phyloP scores from a whole-genome alignment of 1,284 basidiomycete genomes.

The Inonotus hispidus region DNA sequence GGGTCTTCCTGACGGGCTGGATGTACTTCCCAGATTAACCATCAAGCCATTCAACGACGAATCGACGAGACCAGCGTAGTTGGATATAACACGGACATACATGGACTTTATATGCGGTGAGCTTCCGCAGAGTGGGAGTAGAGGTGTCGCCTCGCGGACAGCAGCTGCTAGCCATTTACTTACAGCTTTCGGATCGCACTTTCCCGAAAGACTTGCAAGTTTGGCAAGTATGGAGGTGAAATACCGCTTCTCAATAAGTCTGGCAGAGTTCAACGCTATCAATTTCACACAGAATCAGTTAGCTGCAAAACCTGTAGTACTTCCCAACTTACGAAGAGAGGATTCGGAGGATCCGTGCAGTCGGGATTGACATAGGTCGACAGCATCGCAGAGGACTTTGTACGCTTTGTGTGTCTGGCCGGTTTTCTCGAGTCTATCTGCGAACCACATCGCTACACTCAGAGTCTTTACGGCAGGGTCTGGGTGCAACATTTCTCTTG shows the following conservation, averaged over 20 bases:
- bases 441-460: neutral
- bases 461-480: neutral
- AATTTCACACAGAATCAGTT: neutral
- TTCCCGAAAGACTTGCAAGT: neutral
- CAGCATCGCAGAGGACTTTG: neutral
- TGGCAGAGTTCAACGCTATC: neutral
- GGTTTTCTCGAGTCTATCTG: neutral
- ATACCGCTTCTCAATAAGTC: neutral
- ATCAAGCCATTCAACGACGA: too few relatives aligned
- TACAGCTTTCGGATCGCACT: neutral
- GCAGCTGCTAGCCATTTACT: neutral
- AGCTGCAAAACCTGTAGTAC: neutral
- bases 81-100: too few relatives aligned
- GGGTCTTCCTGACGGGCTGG: too few relatives aligned
- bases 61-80: too few relatives aligned
- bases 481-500: neutral
- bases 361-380: neutral
- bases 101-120: too few relatives aligned
- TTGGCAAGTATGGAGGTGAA: neutral
- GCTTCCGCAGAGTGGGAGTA: neutral
- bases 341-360: neutral
- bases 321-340: neutral
- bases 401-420: too few relatives aligned
- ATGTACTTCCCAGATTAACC: too few relatives aligned
- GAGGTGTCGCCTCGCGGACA: neutral